Conservation (phyloP, 495 filamentous ascomycete genomes). For the Annulohypoxylon nitens region DNA sequence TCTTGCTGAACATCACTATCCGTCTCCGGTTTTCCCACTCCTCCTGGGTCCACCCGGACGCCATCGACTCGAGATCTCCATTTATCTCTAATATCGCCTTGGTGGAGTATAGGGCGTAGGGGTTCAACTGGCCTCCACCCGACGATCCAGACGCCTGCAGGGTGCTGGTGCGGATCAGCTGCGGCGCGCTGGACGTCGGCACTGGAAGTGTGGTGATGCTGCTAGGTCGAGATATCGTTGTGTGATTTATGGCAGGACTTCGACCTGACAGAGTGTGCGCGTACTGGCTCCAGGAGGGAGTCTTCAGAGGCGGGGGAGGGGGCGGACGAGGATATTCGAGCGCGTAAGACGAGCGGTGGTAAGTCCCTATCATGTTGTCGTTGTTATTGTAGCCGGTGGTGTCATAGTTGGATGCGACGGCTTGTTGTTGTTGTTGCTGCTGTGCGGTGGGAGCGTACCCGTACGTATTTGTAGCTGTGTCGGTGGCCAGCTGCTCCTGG, state of each 20-base stretch:
- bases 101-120: conserved; percentile 84
- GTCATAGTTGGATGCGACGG: conserved; percentile 55
- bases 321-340: conserved; percentile 61
- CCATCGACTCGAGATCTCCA: conserved; percentile 87
- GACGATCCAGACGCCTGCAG: conserved; percentile 68
- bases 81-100: conserved; percentile 88
- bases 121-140: conserved; percentile 72
- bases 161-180: conserved; percentile 87
- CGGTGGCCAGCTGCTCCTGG: conserved; percentile 48
- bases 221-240: conserved; percentile 56
- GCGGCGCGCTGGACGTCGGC: conserved; percentile 57
- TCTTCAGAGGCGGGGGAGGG: conserved; percentile 59
- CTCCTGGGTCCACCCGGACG: conserved; percentile 78
- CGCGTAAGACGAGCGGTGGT: conserved; percentile 59
- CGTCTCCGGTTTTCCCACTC: conserved; percentile 82
- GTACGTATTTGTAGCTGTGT: conserved; percentile 62
- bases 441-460: conserved; percentile 59
- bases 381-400: conserved; percentile 56
- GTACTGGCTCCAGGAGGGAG: conserved; percentile 66
- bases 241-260: conserved; percentile 53
- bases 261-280: conserved; percentile 57
- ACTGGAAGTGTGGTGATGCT: conserved; percentile 56
- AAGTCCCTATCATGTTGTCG: conserved; percentile 62
- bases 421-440: conserved; percentile 45
- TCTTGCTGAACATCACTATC: conserved; percentile 86